Conservation (phyloP, 441 rosid genomes). For the Populus hybrid region DNA sequence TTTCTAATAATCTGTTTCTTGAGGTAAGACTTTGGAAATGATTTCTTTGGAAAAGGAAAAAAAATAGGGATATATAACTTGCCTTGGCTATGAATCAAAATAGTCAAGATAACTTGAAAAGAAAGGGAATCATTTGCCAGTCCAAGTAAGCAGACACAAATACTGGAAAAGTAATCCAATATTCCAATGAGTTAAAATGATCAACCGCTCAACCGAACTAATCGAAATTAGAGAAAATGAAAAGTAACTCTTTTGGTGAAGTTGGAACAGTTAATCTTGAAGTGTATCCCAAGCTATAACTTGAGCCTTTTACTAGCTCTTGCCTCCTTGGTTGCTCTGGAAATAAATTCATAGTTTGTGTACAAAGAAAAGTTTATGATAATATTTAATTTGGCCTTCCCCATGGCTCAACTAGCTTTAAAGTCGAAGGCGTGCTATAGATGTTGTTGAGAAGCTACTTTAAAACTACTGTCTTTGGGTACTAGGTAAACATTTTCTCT, state of each 20-base stretch:
- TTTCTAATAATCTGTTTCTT: not conserved
- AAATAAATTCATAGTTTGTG: not conserved
- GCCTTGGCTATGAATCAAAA: too few species aligned
- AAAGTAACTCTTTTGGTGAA: not conserved
- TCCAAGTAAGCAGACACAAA: too few species aligned
- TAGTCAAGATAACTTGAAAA: not conserved
- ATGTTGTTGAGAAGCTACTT: not conserved
- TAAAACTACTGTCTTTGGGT: not conserved
- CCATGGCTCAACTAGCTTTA: not conserved
- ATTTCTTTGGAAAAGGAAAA: too few species aligned
- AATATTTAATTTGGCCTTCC: not conserved
- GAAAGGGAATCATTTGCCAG: not conserved
- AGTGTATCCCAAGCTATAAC: not conserved
- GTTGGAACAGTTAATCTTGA: not conserved
- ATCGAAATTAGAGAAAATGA: not conserved
- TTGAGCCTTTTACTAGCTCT: not conserved
- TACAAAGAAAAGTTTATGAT: not conserved
- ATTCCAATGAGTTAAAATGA: too few species aligned
- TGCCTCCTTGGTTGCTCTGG: not conserved
- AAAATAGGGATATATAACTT: too few species aligned
- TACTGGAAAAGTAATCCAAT: not conserved
- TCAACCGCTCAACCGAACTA: too few species aligned
- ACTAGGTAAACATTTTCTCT: not conserved
- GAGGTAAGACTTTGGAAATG: not conserved
- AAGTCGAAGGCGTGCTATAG: not conserved